Percentiles rank a stretch among this genome's conserved stretches.
Conservation (phyloP, 176 grass and related monocot species). For the Carex kokanica region DNA sequence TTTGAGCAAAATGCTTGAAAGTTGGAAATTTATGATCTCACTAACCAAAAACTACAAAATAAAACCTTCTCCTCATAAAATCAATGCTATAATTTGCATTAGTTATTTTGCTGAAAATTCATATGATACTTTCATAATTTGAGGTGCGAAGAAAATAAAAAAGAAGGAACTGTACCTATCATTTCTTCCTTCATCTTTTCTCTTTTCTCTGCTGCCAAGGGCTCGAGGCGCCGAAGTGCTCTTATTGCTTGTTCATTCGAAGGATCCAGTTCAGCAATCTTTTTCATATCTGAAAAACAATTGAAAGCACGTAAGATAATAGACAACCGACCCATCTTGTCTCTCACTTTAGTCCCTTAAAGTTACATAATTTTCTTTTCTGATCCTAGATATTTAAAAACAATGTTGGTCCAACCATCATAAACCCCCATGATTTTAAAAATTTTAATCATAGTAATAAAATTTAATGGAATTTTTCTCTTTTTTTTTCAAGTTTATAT, state of each 20-base stretch:
- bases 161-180: slow-evolving; percentile 51
- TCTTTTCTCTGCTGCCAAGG: slow-evolving; percentile 78
- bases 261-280: slow-evolving; percentile 64
- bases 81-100: neutral
- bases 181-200: slow-evolving; percentile 99
- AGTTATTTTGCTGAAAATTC: neutral
- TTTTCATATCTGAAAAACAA: slow-evolving; percentile 74
- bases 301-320: slow-evolving; percentile 17
- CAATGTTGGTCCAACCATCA: neutral
- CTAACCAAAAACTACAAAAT: neutral
- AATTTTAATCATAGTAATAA: too few relatives aligned
- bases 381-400: neutral
- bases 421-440: neutral
- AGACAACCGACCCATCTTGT: neutral
- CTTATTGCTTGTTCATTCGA: slow-evolving; percentile 78
- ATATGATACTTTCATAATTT: neutral
- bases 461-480: too few relatives aligned
- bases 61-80: neutral
- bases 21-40: neutral
- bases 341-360: neutral
- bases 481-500: too few relatives aligned
- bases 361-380: neutral
- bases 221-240: slow-evolving; percentile 63
- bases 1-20: neutral
- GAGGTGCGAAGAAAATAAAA: neutral